Percentiles rank a stretch among this genome's conserved stretches.
Evolutionary conservation across 2,329 filamentous ascomycete species (phyloP).

Genomic region (Diplodia seriata): DNA sequence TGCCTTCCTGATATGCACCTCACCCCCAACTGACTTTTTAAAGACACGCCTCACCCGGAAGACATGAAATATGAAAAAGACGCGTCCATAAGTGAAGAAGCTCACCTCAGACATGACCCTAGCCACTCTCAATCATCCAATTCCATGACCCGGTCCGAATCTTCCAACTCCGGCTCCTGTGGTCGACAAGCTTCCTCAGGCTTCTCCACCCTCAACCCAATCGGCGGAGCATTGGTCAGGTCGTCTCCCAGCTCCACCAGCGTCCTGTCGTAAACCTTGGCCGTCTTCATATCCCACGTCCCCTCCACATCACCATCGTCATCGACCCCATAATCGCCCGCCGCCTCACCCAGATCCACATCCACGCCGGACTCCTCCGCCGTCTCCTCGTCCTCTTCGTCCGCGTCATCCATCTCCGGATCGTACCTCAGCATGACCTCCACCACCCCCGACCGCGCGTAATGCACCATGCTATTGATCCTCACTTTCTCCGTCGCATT

Average conservation of each 20-base stretch:
- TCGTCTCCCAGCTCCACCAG: slow-evolving; percentile 73
- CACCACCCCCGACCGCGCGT: slow-evolving; percentile 73
- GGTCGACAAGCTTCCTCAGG: slow-evolving; percentile 24
- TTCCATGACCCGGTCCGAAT: slow-evolving; percentile 19
- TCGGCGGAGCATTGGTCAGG: slow-evolving; percentile 29
- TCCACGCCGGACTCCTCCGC: slow-evolving; percentile 37
- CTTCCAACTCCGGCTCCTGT: slow-evolving; percentile 13
- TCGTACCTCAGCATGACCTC: slow-evolving; percentile 68
- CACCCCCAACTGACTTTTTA: neutral
- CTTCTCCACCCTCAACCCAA: slow-evolving; percentile 33
- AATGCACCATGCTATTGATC: slow-evolving; percentile 80
- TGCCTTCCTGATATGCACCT: neutral
- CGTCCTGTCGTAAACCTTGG: slow-evolving; percentile 79
- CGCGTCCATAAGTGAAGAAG: neutral
- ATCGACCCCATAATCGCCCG: slow-evolving; percentile 41
- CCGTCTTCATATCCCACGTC: slow-evolving; percentile 70
- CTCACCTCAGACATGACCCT: neutral
- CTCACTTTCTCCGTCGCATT: slow-evolving; percentile 90
- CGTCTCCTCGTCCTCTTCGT: slow-evolving; percentile 47
- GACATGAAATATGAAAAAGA: neutral
- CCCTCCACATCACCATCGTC: slow-evolving; percentile 40
- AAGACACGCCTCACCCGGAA: neutral
- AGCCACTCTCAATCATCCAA: neutral
- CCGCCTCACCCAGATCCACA: slow-evolving; percentile 34
- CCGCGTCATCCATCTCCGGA: slow-evolving; percentile 46